phyloP scores from a whole-genome alignment of 31 red algal species.

The Bonnemaisonia californica region DNA sequence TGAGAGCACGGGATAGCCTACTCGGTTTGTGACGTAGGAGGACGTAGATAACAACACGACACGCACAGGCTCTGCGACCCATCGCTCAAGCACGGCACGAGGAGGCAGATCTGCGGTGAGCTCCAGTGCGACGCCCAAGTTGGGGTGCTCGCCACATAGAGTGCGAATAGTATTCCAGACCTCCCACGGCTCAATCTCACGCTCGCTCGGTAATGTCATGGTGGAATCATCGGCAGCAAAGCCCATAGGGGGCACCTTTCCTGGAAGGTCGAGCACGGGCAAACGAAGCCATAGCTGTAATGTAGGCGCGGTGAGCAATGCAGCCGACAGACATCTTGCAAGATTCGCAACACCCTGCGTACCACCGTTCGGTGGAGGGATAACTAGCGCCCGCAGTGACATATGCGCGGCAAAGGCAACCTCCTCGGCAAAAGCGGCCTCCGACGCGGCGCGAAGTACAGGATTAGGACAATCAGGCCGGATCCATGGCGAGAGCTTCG shows the following conservation, averaged over 20 bases:
- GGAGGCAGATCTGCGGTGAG: constrained; percentile 73
- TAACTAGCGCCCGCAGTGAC: constrained; percentile 68
- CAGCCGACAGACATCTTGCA: constrained; percentile 66
- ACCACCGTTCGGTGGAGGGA: constrained; percentile 67
- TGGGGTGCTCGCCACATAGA: constrained; percentile 75
- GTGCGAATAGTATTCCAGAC: constrained; percentile 92
- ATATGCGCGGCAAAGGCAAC: constrained; percentile 78
- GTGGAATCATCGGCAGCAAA: constrained; percentile 45
- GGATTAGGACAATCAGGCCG: constrained; percentile 52
- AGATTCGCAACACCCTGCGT: constrained; percentile 74
- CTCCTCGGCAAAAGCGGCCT: constrained; percentile 82
- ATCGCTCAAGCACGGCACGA: constrained; percentile 60
- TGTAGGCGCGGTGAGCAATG: constrained; percentile 52
- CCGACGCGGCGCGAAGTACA: constrained; percentile 55
- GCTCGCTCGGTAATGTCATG: constrained; percentile 41
- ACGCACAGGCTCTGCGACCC: constrained; percentile 83
- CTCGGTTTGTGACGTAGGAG: constrained; percentile 79
- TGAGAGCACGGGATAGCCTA: constrained; percentile 85
- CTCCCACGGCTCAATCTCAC: constrained; percentile 78
- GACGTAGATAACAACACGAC: constrained; percentile 82
- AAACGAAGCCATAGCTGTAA: constrained; percentile 83
- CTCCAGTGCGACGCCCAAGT: constrained; percentile 82
- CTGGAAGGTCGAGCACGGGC: constrained; percentile 68
- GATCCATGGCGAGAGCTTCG: constrained; percentile 89
- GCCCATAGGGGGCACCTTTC: constrained; percentile 55